Percentiles rank a stretch among this genome's conserved stretches.
Evolutionary conservation across 2,329 filamentous ascomycete species (phyloP).

Genomic region (Emmonsiellopsis sp.): DNA sequence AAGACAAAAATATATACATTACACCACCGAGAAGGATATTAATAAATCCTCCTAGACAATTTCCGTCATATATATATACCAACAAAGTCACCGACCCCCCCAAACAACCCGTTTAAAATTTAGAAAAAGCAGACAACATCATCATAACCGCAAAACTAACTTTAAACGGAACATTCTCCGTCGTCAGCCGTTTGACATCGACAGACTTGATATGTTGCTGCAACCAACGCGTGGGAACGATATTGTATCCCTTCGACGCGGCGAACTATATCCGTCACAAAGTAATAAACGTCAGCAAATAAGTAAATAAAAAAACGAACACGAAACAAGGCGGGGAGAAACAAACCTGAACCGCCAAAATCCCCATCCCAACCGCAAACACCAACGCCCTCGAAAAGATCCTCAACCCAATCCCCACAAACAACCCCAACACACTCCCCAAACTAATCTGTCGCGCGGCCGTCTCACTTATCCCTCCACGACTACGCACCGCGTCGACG

Average conservation of each 20-base stretch:
- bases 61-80: not conserved
- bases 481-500: not conserved
- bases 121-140: slow-evolving; percentile 38
- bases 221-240: slow-evolving; percentile 32
- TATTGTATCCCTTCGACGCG: slow-evolving; percentile 38
- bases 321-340: not conserved
- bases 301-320: not conserved
- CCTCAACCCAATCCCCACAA: slow-evolving; percentile 34
- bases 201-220: slow-evolving; percentile 34
- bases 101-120: slow-evolving; percentile 21
- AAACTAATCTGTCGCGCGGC: slow-evolving; percentile 37
- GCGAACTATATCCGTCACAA: slow-evolving; percentile 26
- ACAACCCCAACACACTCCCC: slow-evolving; percentile 37
- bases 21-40: slow-evolving; percentile 4
- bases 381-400: slow-evolving; percentile 37
- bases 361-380: slow-evolving; percentile 34
- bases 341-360: slow-evolving; percentile 37
- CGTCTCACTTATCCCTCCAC: slow-evolving; percentile 20
- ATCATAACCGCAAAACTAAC: slow-evolving; percentile 38
- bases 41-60: not conserved
- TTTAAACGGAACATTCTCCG: slow-evolving; percentile 36
- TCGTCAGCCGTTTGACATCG: slow-evolving; percentile 29
- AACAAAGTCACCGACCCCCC: not conserved
- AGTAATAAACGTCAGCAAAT: not conserved
- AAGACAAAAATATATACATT: slow-evolving; percentile 9